Conservation (phyloP, 768 basidiomycete species). For the Xerocomellus dryophilus region DNA sequence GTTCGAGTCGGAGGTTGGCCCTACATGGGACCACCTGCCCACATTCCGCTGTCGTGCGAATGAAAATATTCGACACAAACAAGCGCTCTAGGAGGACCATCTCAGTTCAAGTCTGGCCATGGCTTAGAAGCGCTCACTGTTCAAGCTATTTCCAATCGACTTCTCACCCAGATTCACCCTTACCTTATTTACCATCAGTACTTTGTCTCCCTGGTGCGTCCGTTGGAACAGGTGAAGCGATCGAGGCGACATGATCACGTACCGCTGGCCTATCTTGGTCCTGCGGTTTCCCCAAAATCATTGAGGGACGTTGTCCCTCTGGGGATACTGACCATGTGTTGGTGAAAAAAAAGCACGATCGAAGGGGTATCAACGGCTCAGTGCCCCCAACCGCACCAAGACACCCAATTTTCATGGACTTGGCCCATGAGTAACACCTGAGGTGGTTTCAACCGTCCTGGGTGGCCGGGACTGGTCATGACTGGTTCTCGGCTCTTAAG, state of each 20-base stretch:
- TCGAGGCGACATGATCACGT: constrained; percentile 8
- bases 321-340: constrained; percentile 3
- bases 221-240: neutral
- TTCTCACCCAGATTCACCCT: constrained; percentile 3
- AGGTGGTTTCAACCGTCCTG: neutral
- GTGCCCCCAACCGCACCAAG: neutral
- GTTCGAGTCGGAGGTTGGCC: neutral
- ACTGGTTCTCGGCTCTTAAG: neutral
- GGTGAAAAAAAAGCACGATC: neutral
- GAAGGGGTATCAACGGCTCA: neutral
- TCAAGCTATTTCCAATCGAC: constrained; percentile 1
- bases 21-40: neutral
- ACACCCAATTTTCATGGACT: neutral
- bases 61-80: neutral
- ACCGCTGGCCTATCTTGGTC: neutral
- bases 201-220: neutral
- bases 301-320: neutral
- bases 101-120: neutral
- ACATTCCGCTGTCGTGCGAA: neutral
- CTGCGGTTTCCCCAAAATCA: neutral
- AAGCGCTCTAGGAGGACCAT: constrained; percentile 1
- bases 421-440: neutral
- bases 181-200: neutral
- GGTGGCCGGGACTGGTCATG: neutral
- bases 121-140: neutral